Evolutionary conservation across 1,284 basidiomycete genomes (phyloP).

Genomic region (Apiotrichum akiyoshidainum): DNA sequence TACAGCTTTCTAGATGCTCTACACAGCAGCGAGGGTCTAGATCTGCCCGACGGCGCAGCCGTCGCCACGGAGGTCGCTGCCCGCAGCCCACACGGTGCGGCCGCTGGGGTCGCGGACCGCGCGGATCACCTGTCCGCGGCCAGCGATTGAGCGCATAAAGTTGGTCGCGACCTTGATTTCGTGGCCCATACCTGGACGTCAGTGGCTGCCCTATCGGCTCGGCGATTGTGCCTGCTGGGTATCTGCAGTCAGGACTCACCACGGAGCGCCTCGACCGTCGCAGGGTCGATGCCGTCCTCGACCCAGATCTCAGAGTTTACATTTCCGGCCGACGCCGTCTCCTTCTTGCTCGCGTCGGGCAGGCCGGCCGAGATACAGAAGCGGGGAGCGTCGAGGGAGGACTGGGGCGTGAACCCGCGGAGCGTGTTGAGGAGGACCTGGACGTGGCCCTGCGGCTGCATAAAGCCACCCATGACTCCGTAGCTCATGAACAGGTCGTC

Average conservation of each 20-base stretch:
- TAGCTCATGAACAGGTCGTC: conserved; percentile 81
- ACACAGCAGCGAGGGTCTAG: conserved; percentile 45
- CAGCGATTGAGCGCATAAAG: conserved; percentile 67
- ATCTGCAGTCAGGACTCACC: conserved; percentile 6
- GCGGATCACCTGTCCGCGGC: conserved; percentile 88
- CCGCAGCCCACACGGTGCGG: conserved; percentile 76
- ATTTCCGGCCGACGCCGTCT: conserved; percentile 53
- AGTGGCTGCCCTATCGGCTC: no score
- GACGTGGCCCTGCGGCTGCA: conserved; percentile 27
- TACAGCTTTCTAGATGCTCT: neutral
- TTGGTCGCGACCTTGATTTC: conserved; percentile 64
- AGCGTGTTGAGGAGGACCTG: conserved; percentile 74
- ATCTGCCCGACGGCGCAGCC: conserved; percentile 86
- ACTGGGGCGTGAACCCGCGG: conserved; percentile 76
- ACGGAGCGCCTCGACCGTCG: conserved; percentile 62
- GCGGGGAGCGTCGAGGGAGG: conserved; percentile 81
- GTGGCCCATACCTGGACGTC: conserved; percentile 73
- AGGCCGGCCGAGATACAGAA: conserved; percentile 86
- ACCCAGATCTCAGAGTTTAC: conserved; percentile 73
- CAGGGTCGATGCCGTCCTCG: conserved; percentile 70
- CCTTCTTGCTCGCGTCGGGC: conserved; percentile 59
- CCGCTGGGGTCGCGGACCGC: conserved; percentile 64
- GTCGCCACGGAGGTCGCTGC: conserved; percentile 80
- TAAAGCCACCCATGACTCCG: conserved; percentile 74
- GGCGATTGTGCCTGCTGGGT: neutral